Evolutionary conservation across 1,139 yeast species (phyloP).

Genomic region (Suhomyces anneliseae): DNA sequence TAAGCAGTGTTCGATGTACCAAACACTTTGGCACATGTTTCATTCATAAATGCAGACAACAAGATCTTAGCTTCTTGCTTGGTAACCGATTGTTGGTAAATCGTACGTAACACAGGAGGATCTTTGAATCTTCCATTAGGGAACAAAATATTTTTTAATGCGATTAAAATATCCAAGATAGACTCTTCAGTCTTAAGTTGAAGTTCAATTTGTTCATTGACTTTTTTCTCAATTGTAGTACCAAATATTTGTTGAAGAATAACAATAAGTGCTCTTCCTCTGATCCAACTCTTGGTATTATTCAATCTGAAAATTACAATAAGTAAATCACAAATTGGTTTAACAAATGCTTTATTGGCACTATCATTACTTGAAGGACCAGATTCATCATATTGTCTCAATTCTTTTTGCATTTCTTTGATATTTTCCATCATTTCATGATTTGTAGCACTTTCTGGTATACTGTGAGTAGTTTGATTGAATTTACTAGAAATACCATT

Average conservation of each 20-base stretch:
- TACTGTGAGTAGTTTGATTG: slow-evolving; percentile 3
- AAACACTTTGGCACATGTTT: slow-evolving; percentile 71
- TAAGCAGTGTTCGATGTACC: slow-evolving; percentile 64
- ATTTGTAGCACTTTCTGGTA: slow-evolving; percentile 14
- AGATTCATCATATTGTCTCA: slow-evolving; percentile 40
- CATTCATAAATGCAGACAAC: slow-evolving; percentile 58
- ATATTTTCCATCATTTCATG: slow-evolving; percentile 32
- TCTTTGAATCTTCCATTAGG: slow-evolving; percentile 60
- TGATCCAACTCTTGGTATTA: slow-evolving; percentile 68
- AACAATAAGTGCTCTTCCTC: slow-evolving; percentile 81
- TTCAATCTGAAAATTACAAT: slow-evolving; percentile 69
- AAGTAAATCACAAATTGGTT: slow-evolving; percentile 79
- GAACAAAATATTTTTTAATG: slow-evolving; percentile 55
- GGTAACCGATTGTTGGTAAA: slow-evolving; percentile 52
- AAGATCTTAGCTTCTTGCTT: slow-evolving; percentile 60
- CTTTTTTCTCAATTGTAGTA: slow-evolving; percentile 79
- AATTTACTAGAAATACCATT: slow-evolving; percentile 41
- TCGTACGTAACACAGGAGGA: slow-evolving; percentile 46
- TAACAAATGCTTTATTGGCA: slow-evolving; percentile 47
- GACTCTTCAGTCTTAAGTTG: slow-evolving; percentile 46
- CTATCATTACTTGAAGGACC: slow-evolving; percentile 20
- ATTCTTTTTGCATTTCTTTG: slow-evolving; percentile 44
- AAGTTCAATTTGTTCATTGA: slow-evolving; percentile 40
- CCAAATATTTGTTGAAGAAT: slow-evolving; percentile 85
- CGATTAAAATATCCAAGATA: slow-evolving; percentile 45